These are phyloP conservation scores for Lumnitzera littorea DNA, from an alignment of 345 rosid genomes.

Conservation along the genomic window DNA sequence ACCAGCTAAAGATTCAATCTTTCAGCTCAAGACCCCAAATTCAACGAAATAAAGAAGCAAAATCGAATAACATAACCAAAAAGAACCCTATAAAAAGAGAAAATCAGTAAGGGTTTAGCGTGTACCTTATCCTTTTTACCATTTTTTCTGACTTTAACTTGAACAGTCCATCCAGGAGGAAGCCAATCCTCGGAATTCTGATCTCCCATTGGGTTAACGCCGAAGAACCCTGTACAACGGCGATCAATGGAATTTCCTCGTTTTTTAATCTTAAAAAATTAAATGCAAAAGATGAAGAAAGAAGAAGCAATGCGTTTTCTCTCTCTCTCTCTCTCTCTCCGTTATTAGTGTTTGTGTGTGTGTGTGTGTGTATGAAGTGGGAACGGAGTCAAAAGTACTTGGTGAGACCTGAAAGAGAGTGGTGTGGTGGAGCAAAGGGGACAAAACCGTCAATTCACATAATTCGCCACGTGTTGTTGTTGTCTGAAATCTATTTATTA, in stretches of 20 bases:
- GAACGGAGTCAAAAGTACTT: not conserved
- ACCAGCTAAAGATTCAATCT: too few species aligned
- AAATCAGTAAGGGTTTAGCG: not conserved
- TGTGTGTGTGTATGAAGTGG: not conserved
- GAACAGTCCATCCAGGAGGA: slow-evolving; percentile 56
- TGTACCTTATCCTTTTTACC: slow-evolving; percentile 78
- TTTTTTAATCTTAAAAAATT: too few species aligned
- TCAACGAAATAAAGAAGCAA: not conserved
- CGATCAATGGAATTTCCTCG: too few species aligned
- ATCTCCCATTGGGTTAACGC: slow-evolving; percentile 13
- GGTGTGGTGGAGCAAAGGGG: not conserved
- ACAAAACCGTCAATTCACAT: slow-evolving; percentile 1
- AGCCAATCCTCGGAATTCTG: slow-evolving; percentile 31
- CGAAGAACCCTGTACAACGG: not conserved
- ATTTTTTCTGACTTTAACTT: slow-evolving; percentile 40
- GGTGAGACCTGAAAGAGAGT: not conserved
- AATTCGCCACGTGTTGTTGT: too few species aligned
- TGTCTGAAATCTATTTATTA: too few species aligned
- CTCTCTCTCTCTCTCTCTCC: not conserved
- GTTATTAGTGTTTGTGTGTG: not conserved
- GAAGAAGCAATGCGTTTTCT: not conserved
- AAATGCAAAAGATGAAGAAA: too few species aligned
- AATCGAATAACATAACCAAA: not conserved
- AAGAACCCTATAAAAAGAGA: not conserved
- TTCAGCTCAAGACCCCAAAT: not conserved